Conservation (phyloP, 768 basidiomycete species). For the Termitomyces sp. region DNA sequence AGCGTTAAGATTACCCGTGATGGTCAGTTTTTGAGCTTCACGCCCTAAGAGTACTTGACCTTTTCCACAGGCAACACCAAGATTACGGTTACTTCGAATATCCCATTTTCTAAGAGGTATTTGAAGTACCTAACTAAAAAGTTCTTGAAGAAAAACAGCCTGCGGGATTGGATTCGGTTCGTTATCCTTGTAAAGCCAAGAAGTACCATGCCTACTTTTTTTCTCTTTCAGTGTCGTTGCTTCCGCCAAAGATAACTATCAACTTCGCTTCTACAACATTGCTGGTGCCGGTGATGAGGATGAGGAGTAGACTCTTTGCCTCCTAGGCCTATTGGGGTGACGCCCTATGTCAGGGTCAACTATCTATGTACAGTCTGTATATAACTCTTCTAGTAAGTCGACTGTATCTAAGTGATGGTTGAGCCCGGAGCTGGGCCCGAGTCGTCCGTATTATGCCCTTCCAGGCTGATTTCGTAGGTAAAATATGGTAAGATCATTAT, state of each 20-base stretch:
- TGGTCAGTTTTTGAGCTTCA: conserved; percentile 43
- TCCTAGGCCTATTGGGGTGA: too few relatives aligned
- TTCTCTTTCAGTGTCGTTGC: conserved; percentile 71
- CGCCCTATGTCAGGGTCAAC: too few relatives aligned
- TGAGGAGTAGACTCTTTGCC: conserved; percentile 15
- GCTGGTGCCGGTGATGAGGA: conserved; percentile 33
- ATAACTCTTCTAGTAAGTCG: too few relatives aligned
- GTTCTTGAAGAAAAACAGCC: conserved; percentile 95
- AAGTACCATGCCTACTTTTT: background rate
- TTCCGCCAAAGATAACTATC: conserved; percentile 87
- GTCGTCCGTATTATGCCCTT: too few relatives aligned
- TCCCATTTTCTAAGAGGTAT: conserved; percentile 95
- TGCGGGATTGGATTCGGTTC: conserved; percentile 95
- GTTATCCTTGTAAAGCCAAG: conserved; percentile 9
- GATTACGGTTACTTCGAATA: conserved; percentile 78
- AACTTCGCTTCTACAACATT: conserved; percentile 93
- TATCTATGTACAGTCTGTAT: too few relatives aligned
- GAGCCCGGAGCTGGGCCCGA: too few relatives aligned
- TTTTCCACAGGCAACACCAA: conserved; percentile 58
- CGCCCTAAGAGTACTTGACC: background rate
- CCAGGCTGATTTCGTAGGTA: too few relatives aligned
- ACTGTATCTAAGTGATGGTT: too few relatives aligned
- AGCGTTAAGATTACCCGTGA: conserved; percentile 82
- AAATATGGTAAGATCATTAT: too few relatives aligned
- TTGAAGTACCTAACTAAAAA: conserved; percentile 99